Conservation (phyloP, 805 yeast genomes). For the Suhomyces xylopsoci region DNA sequence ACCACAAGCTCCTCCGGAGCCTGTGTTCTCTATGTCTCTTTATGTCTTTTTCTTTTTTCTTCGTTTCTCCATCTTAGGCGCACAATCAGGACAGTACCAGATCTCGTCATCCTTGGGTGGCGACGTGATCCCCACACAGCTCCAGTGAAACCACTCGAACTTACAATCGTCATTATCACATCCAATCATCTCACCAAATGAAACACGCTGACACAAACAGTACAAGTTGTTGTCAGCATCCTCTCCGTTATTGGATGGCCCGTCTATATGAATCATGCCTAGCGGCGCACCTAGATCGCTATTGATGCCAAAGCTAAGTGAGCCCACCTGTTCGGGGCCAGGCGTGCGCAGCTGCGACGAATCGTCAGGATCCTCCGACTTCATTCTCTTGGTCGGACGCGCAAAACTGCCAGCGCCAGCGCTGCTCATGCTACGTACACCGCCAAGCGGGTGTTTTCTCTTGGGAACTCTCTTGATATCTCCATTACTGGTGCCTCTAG, state of each 20-base stretch:
- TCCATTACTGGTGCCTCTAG: slow-evolving; percentile 15
- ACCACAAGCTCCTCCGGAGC: too few species aligned
- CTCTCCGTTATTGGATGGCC: slow-evolving; percentile 37
- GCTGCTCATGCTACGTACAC: slow-evolving; percentile 1
- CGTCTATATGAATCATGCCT: slow-evolving; percentile 6
- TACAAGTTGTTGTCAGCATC: slow-evolving; percentile 49
- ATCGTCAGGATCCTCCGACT: slow-evolving; percentile 14
- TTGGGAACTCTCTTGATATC: slow-evolving; percentile 22
- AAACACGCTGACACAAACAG: slow-evolving; percentile 91
- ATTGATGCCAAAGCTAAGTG: slow-evolving; percentile 2
- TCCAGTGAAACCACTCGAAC: slow-evolving; percentile 94
- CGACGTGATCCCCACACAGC: slow-evolving; percentile 83
- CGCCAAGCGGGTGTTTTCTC: slow-evolving; percentile 17
- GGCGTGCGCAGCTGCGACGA: slow-evolving; percentile 7
- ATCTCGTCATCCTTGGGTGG: slow-evolving; percentile 80
- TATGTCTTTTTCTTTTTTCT: slow-evolving; percentile 37
- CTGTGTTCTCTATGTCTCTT: too few species aligned
- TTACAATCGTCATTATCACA: slow-evolving; percentile 90
- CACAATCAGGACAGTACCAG: slow-evolving; percentile 93
- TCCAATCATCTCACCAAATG: slow-evolving; percentile 95
- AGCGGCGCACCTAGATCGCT: slow-evolving; percentile 6
- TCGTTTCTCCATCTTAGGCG: slow-evolving; percentile 44
- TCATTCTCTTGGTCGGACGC: slow-evolving; percentile 10
- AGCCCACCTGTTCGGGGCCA: slow-evolving; percentile 4
- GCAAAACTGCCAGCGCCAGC: slow-evolving; percentile 5